phyloP scores from a whole-genome alignment of 2,329 filamentous ascomycete species.

The Lasiodiplodia sp. region DNA sequence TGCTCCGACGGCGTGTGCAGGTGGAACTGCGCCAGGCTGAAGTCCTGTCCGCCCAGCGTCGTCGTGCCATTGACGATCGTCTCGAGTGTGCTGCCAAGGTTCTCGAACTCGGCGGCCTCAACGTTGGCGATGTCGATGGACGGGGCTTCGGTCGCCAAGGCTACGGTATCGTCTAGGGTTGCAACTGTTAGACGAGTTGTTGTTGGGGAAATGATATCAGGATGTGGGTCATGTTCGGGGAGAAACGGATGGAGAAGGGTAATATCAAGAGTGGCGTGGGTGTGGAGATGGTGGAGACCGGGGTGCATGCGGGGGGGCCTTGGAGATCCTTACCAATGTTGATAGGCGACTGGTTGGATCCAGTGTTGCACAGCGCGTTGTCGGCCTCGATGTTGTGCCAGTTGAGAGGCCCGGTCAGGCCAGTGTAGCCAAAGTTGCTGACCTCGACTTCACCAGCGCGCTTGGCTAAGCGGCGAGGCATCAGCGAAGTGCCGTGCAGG shows the following conservation, averaged over 20 bases:
- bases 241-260: not conserved
- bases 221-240: constrained; percentile 32
- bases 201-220: constrained; percentile 36
- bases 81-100: constrained; percentile 66
- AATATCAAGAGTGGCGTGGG: not conserved
- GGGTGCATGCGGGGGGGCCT: constrained; percentile 22
- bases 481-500: constrained; percentile 51
- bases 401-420: constrained; percentile 57
- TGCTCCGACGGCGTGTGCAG: constrained; percentile 69
- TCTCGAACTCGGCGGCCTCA: constrained; percentile 60
- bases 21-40: constrained; percentile 63
- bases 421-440: constrained; percentile 53
- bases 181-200: no score
- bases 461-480: constrained; percentile 38
- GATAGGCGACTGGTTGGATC: constrained; percentile 64
- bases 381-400: constrained; percentile 57
- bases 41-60: constrained; percentile 49
- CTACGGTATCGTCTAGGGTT: constrained; percentile 42
- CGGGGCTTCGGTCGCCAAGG: constrained; percentile 40
- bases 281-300: constrained; percentile 3
- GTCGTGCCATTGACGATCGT: constrained; percentile 62
- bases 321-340: constrained; percentile 50
- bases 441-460: constrained; percentile 41
- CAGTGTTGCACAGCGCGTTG: constrained; percentile 58
- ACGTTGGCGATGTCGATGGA: constrained; percentile 51